Base-by-base conservation (phyloP, 192 early-diverging fungal species). In the Coemansia sp. region DNA sequence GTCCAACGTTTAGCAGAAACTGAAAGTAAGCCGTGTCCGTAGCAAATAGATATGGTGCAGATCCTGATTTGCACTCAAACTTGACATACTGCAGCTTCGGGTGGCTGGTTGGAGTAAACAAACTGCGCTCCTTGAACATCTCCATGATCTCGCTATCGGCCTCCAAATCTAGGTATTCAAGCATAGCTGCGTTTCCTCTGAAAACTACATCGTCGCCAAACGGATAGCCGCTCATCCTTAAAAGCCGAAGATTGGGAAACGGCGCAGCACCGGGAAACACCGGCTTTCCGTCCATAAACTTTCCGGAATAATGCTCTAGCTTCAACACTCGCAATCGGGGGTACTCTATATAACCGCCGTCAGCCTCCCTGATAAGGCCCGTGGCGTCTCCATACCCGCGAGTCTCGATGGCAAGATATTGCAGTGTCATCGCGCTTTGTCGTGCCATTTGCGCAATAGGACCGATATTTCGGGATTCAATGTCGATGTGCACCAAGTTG, bases 201-300 rank as follows among this genome's bases (percentile, higher is more conserved):
- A 67, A 67, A 38, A 67, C 18, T 4, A 31, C 34, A 29, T 67
- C 66, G 33, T 67, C 38, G 66, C 20, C 66, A 34, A 67, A 67
- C 20, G 51, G 66, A 38, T 67, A 52, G n/a, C 20, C 36, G 16
- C 16, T 27, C 6, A 34, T 38, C 18, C 52, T 46, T 8, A 67
- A 33, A 8, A 36, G 0, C n/a, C 34, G 47, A 5, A 67, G 47
- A 11, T 13, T 29, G 7, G 66, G 51, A 52, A 67, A 67, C 34
- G 66, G 66, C 16, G 33, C 33, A 12, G 18, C 49, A 18, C 2
- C 36, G 10, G 36, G 36, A 38, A 38, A 38, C 7, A 10, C 7
- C 10, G 36, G 36, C 36, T 38, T 38, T 38, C 6, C 36, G 1
- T 10, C 36, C 36, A 7, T 10, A 10, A 10, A 38, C 10, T 7